Conservation (phyloP, 202 grass and related monocot genomes). For the Eragrostis tef region DNA sequence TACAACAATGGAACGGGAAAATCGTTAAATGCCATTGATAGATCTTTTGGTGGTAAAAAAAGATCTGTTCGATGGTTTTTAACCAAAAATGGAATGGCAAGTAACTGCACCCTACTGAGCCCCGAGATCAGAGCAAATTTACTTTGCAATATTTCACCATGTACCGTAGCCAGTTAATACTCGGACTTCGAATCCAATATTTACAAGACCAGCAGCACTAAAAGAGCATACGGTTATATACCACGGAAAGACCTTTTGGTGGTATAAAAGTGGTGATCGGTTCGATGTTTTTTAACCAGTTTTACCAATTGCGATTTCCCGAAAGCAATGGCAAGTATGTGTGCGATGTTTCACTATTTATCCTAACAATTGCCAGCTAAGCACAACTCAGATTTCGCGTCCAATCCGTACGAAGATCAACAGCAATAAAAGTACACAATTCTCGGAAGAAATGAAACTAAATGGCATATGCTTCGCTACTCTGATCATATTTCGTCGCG, state of each 20-base stretch:
- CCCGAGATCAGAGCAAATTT: background rate
- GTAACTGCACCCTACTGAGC: background rate
- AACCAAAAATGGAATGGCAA: too few species aligned
- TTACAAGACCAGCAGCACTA: too few species aligned
- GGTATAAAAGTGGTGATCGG: too few species aligned
- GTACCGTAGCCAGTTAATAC: too few species aligned
- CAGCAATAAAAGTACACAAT: background rate
- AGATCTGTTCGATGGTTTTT: too few species aligned
- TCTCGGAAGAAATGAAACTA: background rate
- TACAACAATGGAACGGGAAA: background rate
- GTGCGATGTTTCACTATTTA: background rate
- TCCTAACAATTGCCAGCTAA: background rate
- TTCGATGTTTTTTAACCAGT: too few species aligned
- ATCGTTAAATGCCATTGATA: background rate
- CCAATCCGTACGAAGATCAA: background rate
- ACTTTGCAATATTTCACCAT: background rate
- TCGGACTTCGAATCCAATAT: too few species aligned
- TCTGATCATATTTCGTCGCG: background rate
- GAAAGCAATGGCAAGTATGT: too few species aligned
- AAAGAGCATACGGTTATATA: too few species aligned
- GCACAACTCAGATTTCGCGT: background rate
- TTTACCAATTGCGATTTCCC: too few species aligned
- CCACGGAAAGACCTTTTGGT: too few species aligned
- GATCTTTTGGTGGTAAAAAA: background rate
- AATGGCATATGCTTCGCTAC: background rate